Base-by-base conservation (phyloP, 495 filamentous ascomycete species). In the Penicillium ucsense region DNA sequence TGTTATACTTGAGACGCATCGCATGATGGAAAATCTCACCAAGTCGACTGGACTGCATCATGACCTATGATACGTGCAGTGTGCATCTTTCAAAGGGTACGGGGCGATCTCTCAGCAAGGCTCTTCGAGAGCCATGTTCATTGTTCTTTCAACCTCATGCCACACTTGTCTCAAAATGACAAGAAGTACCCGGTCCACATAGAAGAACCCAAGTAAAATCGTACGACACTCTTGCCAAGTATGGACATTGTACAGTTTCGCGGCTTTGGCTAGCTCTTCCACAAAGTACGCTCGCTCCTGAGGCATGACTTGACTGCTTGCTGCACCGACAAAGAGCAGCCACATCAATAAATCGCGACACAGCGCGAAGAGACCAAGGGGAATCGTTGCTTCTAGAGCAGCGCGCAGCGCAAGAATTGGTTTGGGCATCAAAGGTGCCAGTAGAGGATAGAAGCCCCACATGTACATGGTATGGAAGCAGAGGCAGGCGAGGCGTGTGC, bases 391-490 rank as follows among this genome's bases (percentile, higher is more conserved):
- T 38, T 64, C 66, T 6, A 74, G 56, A 4, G 68, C 68, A 6
- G 49, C 34, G 40, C 66, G 66, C n/a, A 74, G 57, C 4, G 59
- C 62, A 8, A 57, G 56, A 39, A 74, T 64, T 3, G 71, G 68
- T 42, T 63, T 62, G 28, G 64, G 62, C 12, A 74, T 65, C 0
- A 74, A 54, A 0, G 65, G 66, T 4, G 55, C 67, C 4, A 71
- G 55, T 42, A 59, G 51, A 2, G 71, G 71, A 50, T 72, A 74
- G 50, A 72, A 74, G 42, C 56, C 63, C 71, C 71, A 74, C 49
- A 72, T 70, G 33, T 60, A 60, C 34, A 56, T 70, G 54, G 72
- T 74, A 58, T 74, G 71, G 60, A 68, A 74, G 5, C 71, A 49
- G 2, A 74, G 60, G 38, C 65, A 65, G 12, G 68, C 69, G 6